Evolutionary conservation across 2,329 filamentous ascomycete species (phyloP).

Genomic region (Ophiostoma sp.): DNA sequence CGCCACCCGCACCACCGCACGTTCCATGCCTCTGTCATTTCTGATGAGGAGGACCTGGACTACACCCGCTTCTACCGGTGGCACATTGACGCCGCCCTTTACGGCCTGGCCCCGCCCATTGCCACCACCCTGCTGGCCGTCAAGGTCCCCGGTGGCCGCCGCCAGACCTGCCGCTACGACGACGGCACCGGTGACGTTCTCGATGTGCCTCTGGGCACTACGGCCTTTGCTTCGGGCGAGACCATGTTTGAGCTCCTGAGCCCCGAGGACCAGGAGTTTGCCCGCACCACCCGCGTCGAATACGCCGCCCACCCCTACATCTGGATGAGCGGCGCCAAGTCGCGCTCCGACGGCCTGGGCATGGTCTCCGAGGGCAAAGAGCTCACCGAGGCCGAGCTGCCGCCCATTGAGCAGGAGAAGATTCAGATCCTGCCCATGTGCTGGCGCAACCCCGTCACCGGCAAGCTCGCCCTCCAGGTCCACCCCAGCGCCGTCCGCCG

Average conservation of each 20-base stretch:
- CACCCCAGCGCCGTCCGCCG: slow-evolving; percentile 71
- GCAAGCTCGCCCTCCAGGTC: slow-evolving; percentile 68
- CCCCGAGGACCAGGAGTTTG: slow-evolving; percentile 66
- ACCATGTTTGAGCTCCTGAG: slow-evolving; percentile 69
- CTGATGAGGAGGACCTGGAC: slow-evolving; percentile 51
- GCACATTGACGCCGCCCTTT: slow-evolving; percentile 79
- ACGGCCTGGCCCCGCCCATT: slow-evolving; percentile 71
- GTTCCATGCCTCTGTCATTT: slow-evolving; percentile 68
- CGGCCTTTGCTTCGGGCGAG: slow-evolving; percentile 72
- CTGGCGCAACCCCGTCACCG: slow-evolving; percentile 74
- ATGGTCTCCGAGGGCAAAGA: slow-evolving; percentile 59
- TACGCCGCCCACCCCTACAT: slow-evolving; percentile 80
- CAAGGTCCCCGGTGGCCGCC: slow-evolving; percentile 62
- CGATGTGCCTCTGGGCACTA: slow-evolving; percentile 72
- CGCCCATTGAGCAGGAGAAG: slow-evolving; percentile 63
- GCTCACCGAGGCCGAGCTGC: slow-evolving; percentile 59
- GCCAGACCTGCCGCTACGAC: slow-evolving; percentile 65
- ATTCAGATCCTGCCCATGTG: slow-evolving; percentile 73
- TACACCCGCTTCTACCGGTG: slow-evolving; percentile 68
- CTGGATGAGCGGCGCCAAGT: slow-evolving; percentile 73
- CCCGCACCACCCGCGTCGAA: slow-evolving; percentile 65
- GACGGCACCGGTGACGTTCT: slow-evolving; percentile 68
- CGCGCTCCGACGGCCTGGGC: slow-evolving; percentile 69
- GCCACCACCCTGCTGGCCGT: slow-evolving; percentile 74
- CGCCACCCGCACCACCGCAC: slow-evolving; percentile 76